Evolutionary conservation across 495 filamentous ascomycete species (phyloP).

Genomic region (Trichoderma gamsii): DNA sequence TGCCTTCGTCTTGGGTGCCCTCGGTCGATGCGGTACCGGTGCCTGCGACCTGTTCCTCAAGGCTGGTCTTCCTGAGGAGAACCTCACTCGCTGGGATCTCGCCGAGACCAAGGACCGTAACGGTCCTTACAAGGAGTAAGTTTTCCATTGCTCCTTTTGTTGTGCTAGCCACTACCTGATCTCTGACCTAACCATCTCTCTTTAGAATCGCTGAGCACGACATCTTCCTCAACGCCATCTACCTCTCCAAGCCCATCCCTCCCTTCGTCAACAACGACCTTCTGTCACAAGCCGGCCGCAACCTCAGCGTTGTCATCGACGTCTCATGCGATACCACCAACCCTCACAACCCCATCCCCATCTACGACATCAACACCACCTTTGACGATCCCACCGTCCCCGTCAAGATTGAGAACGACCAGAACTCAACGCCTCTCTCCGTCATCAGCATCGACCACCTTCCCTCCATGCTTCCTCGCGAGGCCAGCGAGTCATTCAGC

Average conservation of each 20-base stretch:
- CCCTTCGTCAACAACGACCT: constrained; percentile 61
- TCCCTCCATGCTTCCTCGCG: constrained; percentile 70
- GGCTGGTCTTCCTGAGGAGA: constrained; percentile 25
- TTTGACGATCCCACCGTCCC: constrained; percentile 70
- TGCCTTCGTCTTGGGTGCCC: not conserved
- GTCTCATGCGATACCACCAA: constrained; percentile 72
- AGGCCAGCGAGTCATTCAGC: constrained; percentile 77
- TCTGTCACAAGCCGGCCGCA: constrained; percentile 55
- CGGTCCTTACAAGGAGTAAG: constrained; percentile 84
- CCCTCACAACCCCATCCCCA: constrained; percentile 60
- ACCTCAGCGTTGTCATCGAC: constrained; percentile 65
- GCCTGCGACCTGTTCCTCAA: not conserved
- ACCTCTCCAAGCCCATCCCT: constrained; percentile 56
- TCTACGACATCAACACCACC: constrained; percentile 52
- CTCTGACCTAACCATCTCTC: too few relatives aligned
- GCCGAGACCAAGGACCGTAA: constrained; percentile 71
- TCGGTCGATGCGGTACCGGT: not conserved
- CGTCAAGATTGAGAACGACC: constrained; percentile 40
- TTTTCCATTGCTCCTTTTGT: constrained; percentile 35
- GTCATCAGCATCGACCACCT: constrained; percentile 84
- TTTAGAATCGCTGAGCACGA: constrained; percentile 31
- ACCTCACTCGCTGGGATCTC: constrained; percentile 81
- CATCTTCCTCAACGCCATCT: constrained; percentile 76
- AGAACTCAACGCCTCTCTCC: constrained; percentile 47
- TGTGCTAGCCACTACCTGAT: too few relatives aligned